Conservation (phyloP, 2,329 filamentous ascomycete species). For the Stemphylium vesicarium region DNA sequence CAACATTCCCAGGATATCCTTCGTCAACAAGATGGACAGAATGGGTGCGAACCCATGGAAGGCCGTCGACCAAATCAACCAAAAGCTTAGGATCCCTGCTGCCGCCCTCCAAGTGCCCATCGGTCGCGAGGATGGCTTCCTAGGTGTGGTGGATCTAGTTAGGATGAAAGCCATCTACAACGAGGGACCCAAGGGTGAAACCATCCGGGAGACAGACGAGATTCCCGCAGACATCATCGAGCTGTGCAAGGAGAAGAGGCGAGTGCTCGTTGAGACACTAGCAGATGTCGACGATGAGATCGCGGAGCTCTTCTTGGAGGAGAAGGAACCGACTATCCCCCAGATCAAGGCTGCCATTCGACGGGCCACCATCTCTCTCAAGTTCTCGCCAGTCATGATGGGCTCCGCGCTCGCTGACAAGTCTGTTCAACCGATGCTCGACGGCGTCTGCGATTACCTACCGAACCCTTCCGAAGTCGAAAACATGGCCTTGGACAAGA, state of each 20-base stretch:
- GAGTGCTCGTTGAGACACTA: slow-evolving; percentile 88
- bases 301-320: slow-evolving; percentile 91
- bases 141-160: slow-evolving; percentile 91
- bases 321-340: slow-evolving; percentile 75
- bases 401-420: slow-evolving; percentile 95
- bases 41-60: slow-evolving; percentile 99
- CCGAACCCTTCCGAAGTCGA: slow-evolving; percentile 89
- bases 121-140: slow-evolving; percentile 86
- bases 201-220: slow-evolving; percentile 75
- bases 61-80: slow-evolving; percentile 95
- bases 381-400: slow-evolving; percentile 96
- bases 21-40: slow-evolving; percentile 99
- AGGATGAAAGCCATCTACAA: slow-evolving; percentile 94
- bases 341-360: slow-evolving; percentile 95
- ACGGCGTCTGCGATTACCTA: slow-evolving; percentile 94
- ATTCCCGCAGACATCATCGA: slow-evolving; percentile 80
- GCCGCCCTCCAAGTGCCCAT: slow-evolving; percentile 96
- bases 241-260: slow-evolving; percentile 81
- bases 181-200: slow-evolving; percentile 79
- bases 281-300: slow-evolving; percentile 99
- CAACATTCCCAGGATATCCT: slow-evolving; percentile 92
- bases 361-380: slow-evolving; percentile 82
- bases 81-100: slow-evolving; percentile 90
- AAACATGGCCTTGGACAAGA: slow-evolving; percentile 86
- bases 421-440: slow-evolving; percentile 93